Percentiles rank a stretch among this genome's conserved stretches.
Evolutionary conservation across 2,329 filamentous ascomycete genomes (phyloP).

Genomic region (Camptophora hylomeconis): DNA sequence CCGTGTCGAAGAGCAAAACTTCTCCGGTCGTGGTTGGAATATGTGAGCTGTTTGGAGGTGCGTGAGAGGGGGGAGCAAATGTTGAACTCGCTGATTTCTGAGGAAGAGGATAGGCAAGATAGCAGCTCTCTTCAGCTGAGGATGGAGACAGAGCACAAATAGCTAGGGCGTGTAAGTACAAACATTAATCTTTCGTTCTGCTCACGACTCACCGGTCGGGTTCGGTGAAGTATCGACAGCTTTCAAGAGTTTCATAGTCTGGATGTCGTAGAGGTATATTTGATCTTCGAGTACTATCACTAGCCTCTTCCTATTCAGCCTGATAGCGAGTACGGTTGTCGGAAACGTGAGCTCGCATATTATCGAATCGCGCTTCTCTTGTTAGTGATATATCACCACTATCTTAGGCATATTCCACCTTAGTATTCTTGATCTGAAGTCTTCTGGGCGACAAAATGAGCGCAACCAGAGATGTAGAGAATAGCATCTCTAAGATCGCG

Average conservation of each 20-base stretch:
- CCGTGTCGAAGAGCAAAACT: constrained; percentile 81
- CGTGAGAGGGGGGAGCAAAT: constrained; percentile 58
- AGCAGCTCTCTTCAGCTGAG: constrained; percentile 92
- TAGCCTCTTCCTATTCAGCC: constrained; percentile 84
- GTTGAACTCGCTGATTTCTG: constrained; percentile 42
- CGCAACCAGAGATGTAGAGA: constrained; percentile 91
- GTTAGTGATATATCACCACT: constrained; percentile 8
- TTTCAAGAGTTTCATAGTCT: constrained; percentile 90
- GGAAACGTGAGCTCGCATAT: constrained; percentile 99
- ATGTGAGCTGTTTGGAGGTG: constrained; percentile 66
- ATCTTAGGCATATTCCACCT: constrained; percentile 41
- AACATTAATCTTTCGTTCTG: background rate
- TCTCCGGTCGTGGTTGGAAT: constrained; percentile 78
- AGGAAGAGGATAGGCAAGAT: constrained; percentile 83
- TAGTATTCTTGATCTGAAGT: constrained; percentile 93
- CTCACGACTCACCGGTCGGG: constrained; percentile 45
- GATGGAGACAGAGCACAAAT: constrained; percentile 89
- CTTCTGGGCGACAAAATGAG: constrained; percentile 84
- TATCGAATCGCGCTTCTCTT: constrained; percentile 54
- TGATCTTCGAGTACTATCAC: constrained; percentile 90
- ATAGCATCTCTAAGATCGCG: constrained; percentile 94
- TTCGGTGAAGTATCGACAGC: constrained; percentile 93
- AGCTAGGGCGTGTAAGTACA: constrained; percentile 32
- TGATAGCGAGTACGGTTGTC: constrained; percentile 86
- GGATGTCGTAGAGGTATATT: constrained; percentile 97